Base-by-base conservation (phyloP, 2,329 filamentous ascomycete genomes). In the Epichloe glyceriae region DNA sequence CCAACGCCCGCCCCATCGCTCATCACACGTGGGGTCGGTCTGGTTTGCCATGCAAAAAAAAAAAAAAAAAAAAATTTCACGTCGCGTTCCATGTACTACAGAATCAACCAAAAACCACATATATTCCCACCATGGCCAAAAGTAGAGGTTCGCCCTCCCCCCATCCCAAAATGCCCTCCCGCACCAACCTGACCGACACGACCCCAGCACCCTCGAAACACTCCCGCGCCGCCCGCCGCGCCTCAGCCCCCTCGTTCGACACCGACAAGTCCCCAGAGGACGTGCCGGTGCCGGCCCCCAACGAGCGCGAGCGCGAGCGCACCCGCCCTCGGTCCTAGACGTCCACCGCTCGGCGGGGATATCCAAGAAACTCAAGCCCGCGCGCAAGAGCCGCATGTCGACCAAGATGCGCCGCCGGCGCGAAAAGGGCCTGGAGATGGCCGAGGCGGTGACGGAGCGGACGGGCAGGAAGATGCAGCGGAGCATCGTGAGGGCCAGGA, bases 141-240 rank as follows among this genome's bases (percentile, higher is more conserved):
- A 50, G 6, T 37, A 55, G 46, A 53, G 50, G 55, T 54, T 41
- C 37, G 26, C 8, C 37, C n/a, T 1, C 19, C 12, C 19, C 0
- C 33, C 20, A 12, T 26, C n/a, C 10, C 39, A 19, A 26, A 30
- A 12, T 17, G 26, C 8, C 2, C 33, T 10, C 15, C 5, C 5
- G 11, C 19, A 20, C 20, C 20, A 14, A 17, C 4, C 39, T 46
- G 5, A 46, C 45, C 34, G 11, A 43, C 38, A 19, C 17, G 10
- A 3, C 26, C 5, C 11, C 61, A 86, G 82, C 71, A 50, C 72
- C 73, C 39, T 86, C 85, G 4, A 67, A 80, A 52, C 85, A 83
- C 70, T 90, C 86, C 49, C 83, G 86, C 56, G 85, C 84, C 52
- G 84, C 85, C 40, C 79, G 85, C 61, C 81, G 86, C 56, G 85